A percentile compares a stretch with the other conserved stretches of the same genome.
Conservation (phyloP, 1,284 basidiomycete species). For the Malassezia sympodialis region DNA sequence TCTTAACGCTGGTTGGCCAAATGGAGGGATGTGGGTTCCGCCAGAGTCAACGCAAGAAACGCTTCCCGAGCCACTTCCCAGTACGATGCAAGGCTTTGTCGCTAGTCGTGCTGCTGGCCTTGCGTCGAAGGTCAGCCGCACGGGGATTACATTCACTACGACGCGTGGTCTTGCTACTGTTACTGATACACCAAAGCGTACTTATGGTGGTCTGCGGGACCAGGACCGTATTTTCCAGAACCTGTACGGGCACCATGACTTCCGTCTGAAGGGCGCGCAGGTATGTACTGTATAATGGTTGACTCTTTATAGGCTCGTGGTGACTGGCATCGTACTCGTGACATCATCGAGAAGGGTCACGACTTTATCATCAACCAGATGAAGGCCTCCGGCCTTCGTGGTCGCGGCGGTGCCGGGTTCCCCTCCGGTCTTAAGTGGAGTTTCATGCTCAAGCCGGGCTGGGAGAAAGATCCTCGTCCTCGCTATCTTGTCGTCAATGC, state of each 20-base stretch:
- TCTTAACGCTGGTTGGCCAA: constrained; percentile 7
- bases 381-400: constrained; percentile 89
- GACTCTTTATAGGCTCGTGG: constrained; percentile 62
- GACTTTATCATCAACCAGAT: constrained; percentile 93
- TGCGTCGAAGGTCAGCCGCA: background rate
- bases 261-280: constrained; percentile 43
- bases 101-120: constrained; percentile 14
- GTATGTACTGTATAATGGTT: constrained; percentile 3
- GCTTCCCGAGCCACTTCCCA: constrained; percentile 14
- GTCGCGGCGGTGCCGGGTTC: constrained; percentile 93
- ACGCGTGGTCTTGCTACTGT: constrained; percentile 42
- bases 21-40: background rate
- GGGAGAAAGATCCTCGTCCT: constrained; percentile 87
- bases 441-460: constrained; percentile 98
- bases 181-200: constrained; percentile 38
- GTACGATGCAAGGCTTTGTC: constrained; percentile 16
- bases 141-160: background rate
- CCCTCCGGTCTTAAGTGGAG: constrained; percentile 91
- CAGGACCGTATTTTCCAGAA: constrained; percentile 49
- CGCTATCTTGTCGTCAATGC: constrained; percentile 96
- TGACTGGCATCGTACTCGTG: constrained; percentile 96
- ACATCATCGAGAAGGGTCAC: constrained; percentile 87
- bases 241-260: constrained; percentile 46
- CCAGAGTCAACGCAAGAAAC: background rate
- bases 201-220: constrained; percentile 42